These are phyloP conservation scores for Pachyrhizus erosus DNA, from an alignment of 306 rosid species.

Conservation along the genomic window DNA sequence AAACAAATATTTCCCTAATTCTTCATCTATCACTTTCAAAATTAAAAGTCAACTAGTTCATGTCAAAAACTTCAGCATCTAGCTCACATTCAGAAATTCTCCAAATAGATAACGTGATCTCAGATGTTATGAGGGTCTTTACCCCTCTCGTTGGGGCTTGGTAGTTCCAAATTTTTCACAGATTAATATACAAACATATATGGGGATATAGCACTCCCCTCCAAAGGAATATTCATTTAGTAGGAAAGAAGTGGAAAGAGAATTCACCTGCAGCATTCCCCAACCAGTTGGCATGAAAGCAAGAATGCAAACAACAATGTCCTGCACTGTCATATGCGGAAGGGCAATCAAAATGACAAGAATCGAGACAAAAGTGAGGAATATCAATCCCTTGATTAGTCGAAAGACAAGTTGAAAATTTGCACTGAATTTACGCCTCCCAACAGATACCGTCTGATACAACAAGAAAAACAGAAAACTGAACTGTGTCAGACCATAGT, in stretches of 20 bases:
- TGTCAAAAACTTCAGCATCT: neutral
- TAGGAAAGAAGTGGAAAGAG: neutral
- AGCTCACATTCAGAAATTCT: neutral
- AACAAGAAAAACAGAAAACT: neutral
- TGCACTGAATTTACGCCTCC: constrained; percentile 96
- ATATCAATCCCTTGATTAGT: constrained; percentile 91
- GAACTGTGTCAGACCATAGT: constrained; percentile 19
- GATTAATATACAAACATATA: neutral
- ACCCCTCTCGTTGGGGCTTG: neutral
- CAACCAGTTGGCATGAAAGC: constrained; percentile 67
- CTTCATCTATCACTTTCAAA: constrained; percentile 10
- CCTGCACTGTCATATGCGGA: constrained; percentile 87
- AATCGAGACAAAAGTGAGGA: constrained; percentile 85
- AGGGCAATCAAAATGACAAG: constrained; percentile 90
- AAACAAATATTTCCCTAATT: neutral
- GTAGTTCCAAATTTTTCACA: constrained; percentile 2
- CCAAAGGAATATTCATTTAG: neutral
- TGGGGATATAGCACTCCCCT: neutral
- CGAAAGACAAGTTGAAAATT: constrained; percentile 95
- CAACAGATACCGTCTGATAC: constrained; percentile 88
- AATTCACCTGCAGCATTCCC: constrained; percentile 85
- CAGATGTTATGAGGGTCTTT: constrained; percentile 1
- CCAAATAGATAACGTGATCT: constrained; percentile 18
- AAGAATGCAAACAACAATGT: constrained; percentile 67
- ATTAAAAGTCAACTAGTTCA: neutral